These are phyloP conservation scores for Triticum monococcum DNA, from an alignment of 176 grass and related monocot genomes.

Conservation along the genomic window DNA sequence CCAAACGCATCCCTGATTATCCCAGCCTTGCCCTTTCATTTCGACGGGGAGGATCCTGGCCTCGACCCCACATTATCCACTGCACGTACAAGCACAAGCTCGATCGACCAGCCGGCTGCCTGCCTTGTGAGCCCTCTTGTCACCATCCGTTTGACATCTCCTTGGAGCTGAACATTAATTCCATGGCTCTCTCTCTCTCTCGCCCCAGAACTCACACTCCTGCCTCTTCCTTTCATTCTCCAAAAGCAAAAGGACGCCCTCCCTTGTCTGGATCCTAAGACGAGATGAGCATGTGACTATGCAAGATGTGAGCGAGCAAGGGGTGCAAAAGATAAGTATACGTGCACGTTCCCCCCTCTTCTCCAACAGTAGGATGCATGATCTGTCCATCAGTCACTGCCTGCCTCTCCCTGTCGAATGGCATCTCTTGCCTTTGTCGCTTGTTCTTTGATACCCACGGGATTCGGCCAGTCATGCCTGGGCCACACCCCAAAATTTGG, in stretches of 20 bases:
- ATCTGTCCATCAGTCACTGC: not conserved
- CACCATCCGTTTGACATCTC: not conserved
- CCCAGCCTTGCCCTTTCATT: too few species aligned
- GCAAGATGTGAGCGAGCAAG: not conserved
- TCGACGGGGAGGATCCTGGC: not conserved
- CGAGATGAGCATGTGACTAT: not conserved
- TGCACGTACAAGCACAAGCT: not conserved
- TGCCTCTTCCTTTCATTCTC: not conserved
- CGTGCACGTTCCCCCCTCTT: not conserved
- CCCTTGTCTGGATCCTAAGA: not conserved
- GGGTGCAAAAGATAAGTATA: not conserved
- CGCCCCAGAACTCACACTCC: not conserved
- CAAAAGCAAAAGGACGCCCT: not conserved
- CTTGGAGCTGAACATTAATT: not conserved
- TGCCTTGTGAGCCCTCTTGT: not conserved
- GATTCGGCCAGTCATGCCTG: too few species aligned
- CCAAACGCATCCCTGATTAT: not conserved
- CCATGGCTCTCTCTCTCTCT: not conserved
- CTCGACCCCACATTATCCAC: not conserved
- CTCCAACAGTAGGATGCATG: not conserved
- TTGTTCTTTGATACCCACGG: too few species aligned
- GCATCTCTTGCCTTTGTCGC: not conserved
- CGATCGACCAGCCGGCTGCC: not conserved
- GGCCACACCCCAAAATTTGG: too few species aligned
- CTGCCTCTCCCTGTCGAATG: not conserved